Evolutionary conservation across 2,329 filamentous ascomycete genomes (phyloP).

Genomic region (Penicillium expansum): DNA sequence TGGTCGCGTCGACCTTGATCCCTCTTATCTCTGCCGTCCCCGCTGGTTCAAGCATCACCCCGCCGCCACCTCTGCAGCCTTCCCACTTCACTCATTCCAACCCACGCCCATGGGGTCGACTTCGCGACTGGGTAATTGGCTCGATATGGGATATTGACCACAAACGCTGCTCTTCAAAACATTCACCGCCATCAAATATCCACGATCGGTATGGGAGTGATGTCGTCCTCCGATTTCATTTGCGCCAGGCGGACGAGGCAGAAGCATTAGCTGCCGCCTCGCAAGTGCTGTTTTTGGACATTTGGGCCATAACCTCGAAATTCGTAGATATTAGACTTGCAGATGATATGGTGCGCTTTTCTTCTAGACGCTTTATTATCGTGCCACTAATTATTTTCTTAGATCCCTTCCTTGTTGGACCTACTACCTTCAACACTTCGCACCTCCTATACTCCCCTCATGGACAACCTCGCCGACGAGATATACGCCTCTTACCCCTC

Average conservation of each 20-base stretch:
- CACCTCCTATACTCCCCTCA: conserved; percentile 68
- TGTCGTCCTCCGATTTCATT: conserved; percentile 84
- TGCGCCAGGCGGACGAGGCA: conserved; percentile 68
- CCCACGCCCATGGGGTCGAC: conserved; percentile 36
- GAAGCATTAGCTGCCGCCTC: conserved; percentile 69
- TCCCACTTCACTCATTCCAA: conserved; percentile 29
- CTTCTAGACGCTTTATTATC: background rate
- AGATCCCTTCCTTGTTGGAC: conserved; percentile 70
- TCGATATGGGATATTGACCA: conserved; percentile 41
- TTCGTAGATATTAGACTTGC: conserved; percentile 83
- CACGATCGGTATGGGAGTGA: conserved; percentile 67
- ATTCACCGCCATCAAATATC: conserved; percentile 38
- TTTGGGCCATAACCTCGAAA: conserved; percentile 80
- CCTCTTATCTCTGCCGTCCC: conserved; percentile 32
- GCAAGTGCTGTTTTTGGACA: conserved; percentile 75
- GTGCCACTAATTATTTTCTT: background rate
- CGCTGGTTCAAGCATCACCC: conserved; percentile 38
- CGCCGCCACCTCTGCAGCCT: conserved; percentile 33
- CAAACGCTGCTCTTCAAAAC: conserved; percentile 24
- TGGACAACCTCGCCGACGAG: conserved; percentile 74
- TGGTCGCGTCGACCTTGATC: conserved; percentile 19
- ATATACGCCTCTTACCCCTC: conserved; percentile 73
- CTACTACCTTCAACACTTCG: conserved; percentile 74
- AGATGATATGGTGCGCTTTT: conserved; percentile 63
- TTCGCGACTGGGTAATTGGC: conserved; percentile 45